Evolutionary conservation across 768 basidiomycete genomes (phyloP), one percentile per base, ranked within the genome.

Genomic region (Serendipita indica): DNA sequence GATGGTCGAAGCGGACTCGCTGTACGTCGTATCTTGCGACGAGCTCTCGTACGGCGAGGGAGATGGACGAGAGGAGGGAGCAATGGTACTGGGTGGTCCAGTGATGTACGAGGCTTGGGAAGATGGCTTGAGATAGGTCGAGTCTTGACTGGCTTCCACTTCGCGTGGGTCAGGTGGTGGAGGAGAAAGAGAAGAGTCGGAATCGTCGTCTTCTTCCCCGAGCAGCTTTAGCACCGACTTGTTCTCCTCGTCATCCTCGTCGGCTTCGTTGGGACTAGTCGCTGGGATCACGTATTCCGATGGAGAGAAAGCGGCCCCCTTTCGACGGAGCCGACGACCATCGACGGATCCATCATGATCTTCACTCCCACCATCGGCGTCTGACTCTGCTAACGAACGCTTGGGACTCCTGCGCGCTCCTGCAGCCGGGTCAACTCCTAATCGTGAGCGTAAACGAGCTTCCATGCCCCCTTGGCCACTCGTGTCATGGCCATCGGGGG

Each of bases 331-430:
- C 18, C 43, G 18, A 0, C 62, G 33, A 30, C 32, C 59, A 16
- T 39, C 58, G 33, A 52, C 33, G 22, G 34, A 2, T 37, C 33
- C 57, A 25, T 39, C 57, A 35, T 46, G 35, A 46, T 32, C 57
- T 33, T 20, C 49, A 49, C 61, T 67, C 69, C 12, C 65, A 66
- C 64, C 67, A 41, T 69, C 67, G 0, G 68, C 64, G 2, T 63
- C 77, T 0, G 76, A 76, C 62, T 82, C 81, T 59, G 80, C 80
- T 58, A 81, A 79, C 0, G 79, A 75, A 30, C 80, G 77, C 65
- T 82, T 81, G 20, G 80, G 80, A 60, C 61, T 62, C 6, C 61
- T 16, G 25, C 60, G 18, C 16, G 58, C 5, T 39, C 46, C 3
- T 28, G 60, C n/a, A 52, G 27, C 37, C 60, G 41, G 60, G 39